These are phyloP conservation scores for Botrytis fragariae DNA, from an alignment of 2,329 filamentous ascomycete species.

Conservation along the genomic window DNA sequence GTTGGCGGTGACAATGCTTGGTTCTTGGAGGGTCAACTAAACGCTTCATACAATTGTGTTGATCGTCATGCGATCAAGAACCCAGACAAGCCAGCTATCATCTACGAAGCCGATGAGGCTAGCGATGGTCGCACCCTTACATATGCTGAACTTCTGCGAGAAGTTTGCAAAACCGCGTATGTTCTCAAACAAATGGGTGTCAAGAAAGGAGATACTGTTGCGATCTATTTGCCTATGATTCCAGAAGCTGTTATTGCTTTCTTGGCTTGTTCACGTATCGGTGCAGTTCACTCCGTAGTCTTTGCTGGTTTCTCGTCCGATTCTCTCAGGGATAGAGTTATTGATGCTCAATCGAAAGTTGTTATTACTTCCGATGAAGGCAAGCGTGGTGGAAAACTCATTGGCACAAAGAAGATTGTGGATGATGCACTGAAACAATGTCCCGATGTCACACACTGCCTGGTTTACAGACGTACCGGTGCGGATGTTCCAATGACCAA, in stretches of 20 bases:
- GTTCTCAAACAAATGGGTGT: constrained; percentile 94
- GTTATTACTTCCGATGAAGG: constrained; percentile 98
- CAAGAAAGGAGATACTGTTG: constrained; percentile 94
- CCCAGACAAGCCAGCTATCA: constrained; percentile 90
- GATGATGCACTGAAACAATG: constrained; percentile 97
- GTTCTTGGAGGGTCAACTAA: constrained; percentile 91
- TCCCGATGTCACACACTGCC: constrained; percentile 77
- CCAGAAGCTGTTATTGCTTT: constrained; percentile 91
- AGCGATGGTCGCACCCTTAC: constrained; percentile 84
- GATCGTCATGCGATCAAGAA: constrained; percentile 96
- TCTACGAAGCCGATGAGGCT: constrained; percentile 96
- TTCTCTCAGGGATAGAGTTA: constrained; percentile 89
- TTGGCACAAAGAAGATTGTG: constrained; percentile 98
- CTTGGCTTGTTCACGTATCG: constrained; percentile 86
- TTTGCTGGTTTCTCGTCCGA: constrained; percentile 98
- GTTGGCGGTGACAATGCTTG: constrained; percentile 81
- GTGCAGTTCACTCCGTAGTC: constrained; percentile 93
- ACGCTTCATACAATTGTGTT: constrained; percentile 96
- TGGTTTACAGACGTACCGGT: constrained; percentile 95
- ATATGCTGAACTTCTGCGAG: constrained; percentile 86
- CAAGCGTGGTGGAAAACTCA: constrained; percentile 94
- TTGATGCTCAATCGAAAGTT: constrained; percentile 86
- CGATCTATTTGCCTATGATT: constrained; percentile 98
- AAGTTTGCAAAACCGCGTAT: constrained; percentile 85
- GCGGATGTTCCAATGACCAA: constrained; percentile 87